Evolutionary conservation across 176 grass and related monocot species (phyloP).

Genomic region (Cenchrus purpureus): DNA sequence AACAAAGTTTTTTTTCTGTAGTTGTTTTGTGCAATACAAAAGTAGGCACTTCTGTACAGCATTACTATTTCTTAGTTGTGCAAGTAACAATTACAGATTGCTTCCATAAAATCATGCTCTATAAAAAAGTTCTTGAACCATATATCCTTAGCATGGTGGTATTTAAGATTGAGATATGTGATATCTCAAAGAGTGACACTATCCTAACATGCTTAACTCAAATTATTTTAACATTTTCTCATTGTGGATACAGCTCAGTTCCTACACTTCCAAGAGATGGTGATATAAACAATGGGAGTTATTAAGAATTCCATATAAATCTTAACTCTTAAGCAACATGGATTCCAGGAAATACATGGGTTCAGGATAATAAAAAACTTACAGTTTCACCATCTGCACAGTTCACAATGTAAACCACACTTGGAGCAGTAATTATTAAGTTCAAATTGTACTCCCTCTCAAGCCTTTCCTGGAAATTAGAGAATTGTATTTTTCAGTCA

Average conservation of each 20-base stretch:
- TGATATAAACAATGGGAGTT: slow-evolving; percentile 11
- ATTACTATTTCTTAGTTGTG: too few species aligned
- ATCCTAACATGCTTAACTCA: neutral
- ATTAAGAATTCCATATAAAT: slow-evolving; percentile 5
- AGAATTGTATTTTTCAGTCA: slow-evolving; percentile 19
- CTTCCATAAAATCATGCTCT: slow-evolving; percentile 9
- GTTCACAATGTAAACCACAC: slow-evolving; percentile 93
- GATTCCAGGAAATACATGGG: slow-evolving; percentile 3
- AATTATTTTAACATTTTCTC: neutral
- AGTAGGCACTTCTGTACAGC: too few species aligned
- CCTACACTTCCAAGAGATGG: slow-evolving; percentile 14
- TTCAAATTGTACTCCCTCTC: slow-evolving; percentile 97
- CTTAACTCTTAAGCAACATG: slow-evolving; percentile 6
- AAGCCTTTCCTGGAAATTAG: slow-evolving; percentile 91
- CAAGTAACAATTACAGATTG: neutral
- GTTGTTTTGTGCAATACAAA: too few species aligned
- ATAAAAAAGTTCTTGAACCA: slow-evolving; percentile 1
- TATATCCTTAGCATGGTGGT: neutral
- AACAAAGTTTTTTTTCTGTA: neutral
- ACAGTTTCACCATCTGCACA: slow-evolving; percentile 79
- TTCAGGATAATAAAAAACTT: slow-evolving; percentile 41
- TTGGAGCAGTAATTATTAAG: slow-evolving; percentile 97
- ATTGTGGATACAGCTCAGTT: slow-evolving; percentile 5
- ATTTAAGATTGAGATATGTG: slow-evolving; percentile 11
- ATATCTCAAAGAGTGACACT: neutral